phyloP scores from a whole-genome alignment of 129 eudicot species.

The Saussurea involucrata region DNA sequence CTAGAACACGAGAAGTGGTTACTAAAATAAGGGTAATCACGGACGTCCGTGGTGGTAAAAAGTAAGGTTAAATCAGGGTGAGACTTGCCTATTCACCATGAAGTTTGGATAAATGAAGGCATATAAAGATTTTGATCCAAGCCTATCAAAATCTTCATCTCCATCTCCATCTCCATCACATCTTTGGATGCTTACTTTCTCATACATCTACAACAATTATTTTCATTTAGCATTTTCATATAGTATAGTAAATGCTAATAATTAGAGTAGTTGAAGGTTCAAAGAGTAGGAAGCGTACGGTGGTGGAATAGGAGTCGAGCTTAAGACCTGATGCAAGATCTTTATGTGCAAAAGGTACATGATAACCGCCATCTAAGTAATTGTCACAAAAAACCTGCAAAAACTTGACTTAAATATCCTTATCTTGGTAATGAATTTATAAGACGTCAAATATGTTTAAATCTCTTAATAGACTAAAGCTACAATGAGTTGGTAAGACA shows the following conservation, averaged over 20 bases:
- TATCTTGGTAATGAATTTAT: background rate
- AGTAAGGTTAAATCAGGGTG: background rate
- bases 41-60: background rate
- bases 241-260: background rate
- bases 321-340: slow-evolving; percentile 88
- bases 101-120: slow-evolving; percentile 94
- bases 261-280: background rate
- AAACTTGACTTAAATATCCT: background rate
- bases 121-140: slow-evolving; percentile 75
- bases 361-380: slow-evolving; percentile 96
- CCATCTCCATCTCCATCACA: slow-evolving; percentile 59
- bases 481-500: too few relatives aligned
- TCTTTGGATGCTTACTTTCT: slow-evolving; percentile 88
- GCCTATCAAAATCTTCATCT: slow-evolving; percentile 55
- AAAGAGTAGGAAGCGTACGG: slow-evolving; percentile 41
- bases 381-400: slow-evolving; percentile 96
- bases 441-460: too few relatives aligned
- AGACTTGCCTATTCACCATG: slow-evolving; percentile 82
- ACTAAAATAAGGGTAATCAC: background rate
- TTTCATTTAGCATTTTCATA: background rate
- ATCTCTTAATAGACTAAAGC: too few relatives aligned
- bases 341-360: slow-evolving; percentile 93
- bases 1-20: slow-evolving; percentile 20
- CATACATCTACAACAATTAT: slow-evolving; percentile 45
- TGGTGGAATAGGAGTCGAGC: slow-evolving; percentile 76